Conservation (phyloP, 2,329 filamentous ascomycete species). For the Sporothrix curviconia region DNA sequence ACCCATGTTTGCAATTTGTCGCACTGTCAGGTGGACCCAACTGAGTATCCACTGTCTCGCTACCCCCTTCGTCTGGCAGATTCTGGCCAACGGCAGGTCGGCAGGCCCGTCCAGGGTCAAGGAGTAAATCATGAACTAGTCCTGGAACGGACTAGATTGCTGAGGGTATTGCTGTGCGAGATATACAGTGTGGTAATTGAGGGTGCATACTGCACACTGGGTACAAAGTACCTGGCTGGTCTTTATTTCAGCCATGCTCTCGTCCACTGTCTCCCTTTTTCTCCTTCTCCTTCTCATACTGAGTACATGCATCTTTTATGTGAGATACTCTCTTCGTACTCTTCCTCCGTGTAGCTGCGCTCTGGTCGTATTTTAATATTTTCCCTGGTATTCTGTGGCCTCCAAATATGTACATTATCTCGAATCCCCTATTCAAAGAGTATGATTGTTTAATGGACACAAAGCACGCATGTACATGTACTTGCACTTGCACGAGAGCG, state of each 20-base stretch:
- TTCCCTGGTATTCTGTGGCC: not conserved
- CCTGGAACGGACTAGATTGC: not conserved
- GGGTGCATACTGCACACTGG: not conserved
- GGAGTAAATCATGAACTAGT: not conserved
- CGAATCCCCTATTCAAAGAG: not conserved
- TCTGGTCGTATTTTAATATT: not conserved
- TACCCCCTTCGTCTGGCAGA: not conserved
- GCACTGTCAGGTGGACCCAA: not conserved
- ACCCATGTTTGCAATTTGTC: not conserved
- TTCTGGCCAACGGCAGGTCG: conserved; percentile 9
- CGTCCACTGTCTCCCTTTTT: not conserved
- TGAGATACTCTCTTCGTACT: not conserved
- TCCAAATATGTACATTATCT: not conserved
- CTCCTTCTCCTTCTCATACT: not conserved
- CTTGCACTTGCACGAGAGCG: not conserved
- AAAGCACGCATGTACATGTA: not conserved
- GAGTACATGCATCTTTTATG: not conserved
- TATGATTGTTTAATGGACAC: no score
- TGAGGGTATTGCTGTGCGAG: no score
- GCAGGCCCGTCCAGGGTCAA: not conserved
- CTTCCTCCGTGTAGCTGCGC: not conserved
- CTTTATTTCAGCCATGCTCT: not conserved
- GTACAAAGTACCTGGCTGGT: not conserved
- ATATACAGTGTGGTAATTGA: not conserved
- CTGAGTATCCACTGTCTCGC: not conserved